Percentiles rank a stretch among this genome's conserved stretches.
Conservation (phyloP, 805 yeast genomes). For the Yarrowia porcina region DNA sequence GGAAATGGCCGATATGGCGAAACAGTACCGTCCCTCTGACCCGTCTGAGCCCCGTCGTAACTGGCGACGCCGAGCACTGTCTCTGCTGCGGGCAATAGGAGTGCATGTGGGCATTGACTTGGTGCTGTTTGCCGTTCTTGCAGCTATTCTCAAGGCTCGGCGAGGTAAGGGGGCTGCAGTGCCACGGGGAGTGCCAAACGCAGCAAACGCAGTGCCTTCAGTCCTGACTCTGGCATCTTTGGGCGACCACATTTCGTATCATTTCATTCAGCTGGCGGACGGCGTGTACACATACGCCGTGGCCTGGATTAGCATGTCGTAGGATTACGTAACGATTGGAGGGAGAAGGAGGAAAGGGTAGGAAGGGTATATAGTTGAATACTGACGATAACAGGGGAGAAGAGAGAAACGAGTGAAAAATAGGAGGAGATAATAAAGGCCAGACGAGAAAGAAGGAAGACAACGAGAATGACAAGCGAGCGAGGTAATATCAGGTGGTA, state of each 20-base stretch:
- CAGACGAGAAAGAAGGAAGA: too few species aligned
- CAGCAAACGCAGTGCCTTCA: too few species aligned
- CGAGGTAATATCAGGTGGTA: too few species aligned
- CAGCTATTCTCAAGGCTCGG: conserved; percentile 3
- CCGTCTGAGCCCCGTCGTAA: background rate
- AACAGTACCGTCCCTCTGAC: background rate
- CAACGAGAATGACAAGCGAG: too few species aligned
- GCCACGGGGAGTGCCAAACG: too few species aligned
- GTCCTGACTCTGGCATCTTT: background rate
- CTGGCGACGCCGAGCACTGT: background rate
- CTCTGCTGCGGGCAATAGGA: background rate
- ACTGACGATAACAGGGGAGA: background rate
- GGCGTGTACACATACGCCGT: conserved; percentile 11
- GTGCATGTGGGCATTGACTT: conserved; percentile 22
- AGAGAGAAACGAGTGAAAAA: too few species aligned
- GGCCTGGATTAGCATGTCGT: conserved; percentile 18
- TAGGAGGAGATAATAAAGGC: too few species aligned
- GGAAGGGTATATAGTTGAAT: conserved; percentile 7
- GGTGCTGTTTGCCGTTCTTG: conserved; percentile 15
- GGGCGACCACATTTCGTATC: conserved; percentile 3
- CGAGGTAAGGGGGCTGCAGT: background rate
- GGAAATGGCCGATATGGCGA: conserved; percentile 24
- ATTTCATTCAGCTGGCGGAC: conserved; percentile 18
- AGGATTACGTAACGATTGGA: background rate
- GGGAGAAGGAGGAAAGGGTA: too few species aligned